Percentiles rank a stretch among this genome's conserved stretches.
These are phyloP conservation scores for Tolypocladium ovalisporum DNA, from an alignment of 2,329 filamentous ascomycete genomes.

Conservation along the genomic window DNA sequence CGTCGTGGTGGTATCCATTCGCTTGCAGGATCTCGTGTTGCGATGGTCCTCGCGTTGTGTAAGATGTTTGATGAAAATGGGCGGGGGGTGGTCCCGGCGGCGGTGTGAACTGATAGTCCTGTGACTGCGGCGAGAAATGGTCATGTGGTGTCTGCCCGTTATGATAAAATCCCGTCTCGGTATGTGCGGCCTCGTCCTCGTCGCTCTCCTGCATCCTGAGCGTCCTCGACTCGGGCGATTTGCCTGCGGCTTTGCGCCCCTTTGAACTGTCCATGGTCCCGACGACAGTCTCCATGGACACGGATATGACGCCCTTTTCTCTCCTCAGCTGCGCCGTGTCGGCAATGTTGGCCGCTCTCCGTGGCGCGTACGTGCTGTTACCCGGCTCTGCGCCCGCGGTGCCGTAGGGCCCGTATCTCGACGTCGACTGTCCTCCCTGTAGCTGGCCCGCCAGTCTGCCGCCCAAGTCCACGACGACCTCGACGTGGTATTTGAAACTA, in stretches of 20 bases:
- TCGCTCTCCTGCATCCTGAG: slow-evolving; percentile 17
- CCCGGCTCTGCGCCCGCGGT: slow-evolving; percentile 15
- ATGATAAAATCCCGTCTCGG: slow-evolving; percentile 8
- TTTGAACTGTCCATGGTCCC: slow-evolving; percentile 69
- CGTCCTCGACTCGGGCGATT: slow-evolving; percentile 15
- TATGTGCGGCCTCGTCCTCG: slow-evolving; percentile 17
- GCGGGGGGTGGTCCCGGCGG: slow-evolving; percentile 5
- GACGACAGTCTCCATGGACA: slow-evolving; percentile 76
- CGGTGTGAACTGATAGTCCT: slow-evolving; percentile 15
- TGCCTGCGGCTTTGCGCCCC: slow-evolving; percentile 13
- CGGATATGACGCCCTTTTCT: slow-evolving; percentile 84
- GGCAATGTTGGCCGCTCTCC: slow-evolving; percentile 52
- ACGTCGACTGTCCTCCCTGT: slow-evolving; percentile 48
- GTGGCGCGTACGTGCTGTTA: slow-evolving; percentile 16
- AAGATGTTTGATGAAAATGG: slow-evolving; percentile 3
- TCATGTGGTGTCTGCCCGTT: not conserved
- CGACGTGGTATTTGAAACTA: slow-evolving; percentile 86
- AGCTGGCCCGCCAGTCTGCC: slow-evolving; percentile 69
- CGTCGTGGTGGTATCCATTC: slow-evolving; percentile 9
- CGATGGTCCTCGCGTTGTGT: not conserved
- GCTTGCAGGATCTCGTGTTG: slow-evolving; percentile 3
- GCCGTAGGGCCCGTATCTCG: slow-evolving; percentile 26
- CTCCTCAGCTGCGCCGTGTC: slow-evolving; percentile 79
- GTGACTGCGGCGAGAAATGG: slow-evolving; percentile 13
- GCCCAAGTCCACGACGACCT: slow-evolving; percentile 85